A percentile compares a stretch with the other conserved stretches of the same genome.
Evolutionary conservation across 106 monocot species (phyloP).

Genomic region (Dendrobium chrysotoxum): DNA sequence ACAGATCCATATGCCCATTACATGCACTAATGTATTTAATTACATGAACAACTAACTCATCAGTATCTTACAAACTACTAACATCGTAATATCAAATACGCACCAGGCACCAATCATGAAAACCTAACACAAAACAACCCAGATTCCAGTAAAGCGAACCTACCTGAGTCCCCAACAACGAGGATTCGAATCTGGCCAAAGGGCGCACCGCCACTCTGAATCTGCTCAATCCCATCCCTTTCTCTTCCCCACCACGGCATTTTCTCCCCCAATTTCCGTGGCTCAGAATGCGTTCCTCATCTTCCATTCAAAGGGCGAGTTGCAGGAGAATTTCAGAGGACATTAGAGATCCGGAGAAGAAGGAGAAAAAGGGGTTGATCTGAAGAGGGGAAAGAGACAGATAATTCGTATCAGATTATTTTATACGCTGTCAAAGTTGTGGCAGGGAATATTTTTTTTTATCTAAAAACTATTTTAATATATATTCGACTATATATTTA

Average conservation of each 20-base stretch:
- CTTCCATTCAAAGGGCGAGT: background rate
- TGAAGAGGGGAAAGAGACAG: background rate
- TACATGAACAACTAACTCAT: background rate
- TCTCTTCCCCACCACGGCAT: slow-evolving; percentile 5
- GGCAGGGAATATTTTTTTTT: no score
- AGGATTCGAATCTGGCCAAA: background rate
- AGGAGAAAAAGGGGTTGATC: background rate
- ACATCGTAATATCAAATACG: background rate
- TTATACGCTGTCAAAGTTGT: background rate
- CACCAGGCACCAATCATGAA: background rate
- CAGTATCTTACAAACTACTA: background rate
- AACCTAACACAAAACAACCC: background rate
- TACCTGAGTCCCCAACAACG: slow-evolving; percentile 7
- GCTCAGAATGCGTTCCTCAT: background rate
- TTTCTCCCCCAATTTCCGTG: background rate
- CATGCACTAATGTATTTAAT: no score
- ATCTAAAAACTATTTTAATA: no score
- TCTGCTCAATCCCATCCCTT: background rate
- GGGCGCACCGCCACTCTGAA: background rate
- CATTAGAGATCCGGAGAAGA: background rate
- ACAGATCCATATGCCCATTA: no score
- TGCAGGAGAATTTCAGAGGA: background rate
- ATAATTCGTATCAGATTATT: background rate
- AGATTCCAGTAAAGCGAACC: background rate
- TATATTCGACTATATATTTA: no score